phyloP scores from a whole-genome alignment of 2,329 filamentous ascomycete species.

The Penicillium sp. region DNA sequence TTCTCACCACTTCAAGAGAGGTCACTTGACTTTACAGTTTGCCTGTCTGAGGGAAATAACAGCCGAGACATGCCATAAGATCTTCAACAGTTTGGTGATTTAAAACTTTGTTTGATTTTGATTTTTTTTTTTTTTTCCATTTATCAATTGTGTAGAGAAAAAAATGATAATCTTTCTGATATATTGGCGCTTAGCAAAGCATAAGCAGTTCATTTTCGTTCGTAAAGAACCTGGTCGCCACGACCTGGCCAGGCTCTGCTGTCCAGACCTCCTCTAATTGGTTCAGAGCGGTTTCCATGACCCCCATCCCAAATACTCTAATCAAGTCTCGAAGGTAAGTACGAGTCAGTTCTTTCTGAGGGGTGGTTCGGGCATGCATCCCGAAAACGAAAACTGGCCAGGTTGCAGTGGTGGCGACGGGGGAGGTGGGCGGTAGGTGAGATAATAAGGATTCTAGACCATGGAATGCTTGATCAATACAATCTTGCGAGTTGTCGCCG shows the following conservation, averaged over 20 bases:
- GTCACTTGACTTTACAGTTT: too few relatives aligned
- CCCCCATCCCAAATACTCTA: constrained; percentile 17
- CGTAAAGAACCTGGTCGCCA: constrained; percentile 15
- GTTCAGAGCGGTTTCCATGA: constrained; percentile 16
- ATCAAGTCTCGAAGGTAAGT: constrained; percentile 12
- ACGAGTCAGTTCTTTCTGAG: constrained; percentile 8
- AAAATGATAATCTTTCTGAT: background rate
- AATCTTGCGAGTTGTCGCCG: background rate
- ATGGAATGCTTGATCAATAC: constrained; percentile 10
- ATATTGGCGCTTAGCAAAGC: constrained; percentile 10
- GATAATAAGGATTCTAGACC: constrained; percentile 9
- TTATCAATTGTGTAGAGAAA: too few relatives aligned
- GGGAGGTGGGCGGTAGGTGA: constrained; percentile 13
- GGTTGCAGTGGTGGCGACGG: constrained; percentile 16
- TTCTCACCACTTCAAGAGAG: too few relatives aligned
- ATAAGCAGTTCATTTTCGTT: constrained; percentile 13
- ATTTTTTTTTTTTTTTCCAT: too few relatives aligned
- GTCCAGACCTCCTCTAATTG: constrained; percentile 17
- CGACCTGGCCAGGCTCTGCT: constrained; percentile 1
- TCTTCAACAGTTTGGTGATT: too few relatives aligned
- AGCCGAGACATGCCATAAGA: too few relatives aligned
- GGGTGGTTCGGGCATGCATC: constrained; percentile 3
- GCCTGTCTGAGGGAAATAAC: too few relatives aligned
- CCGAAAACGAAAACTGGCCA: constrained; percentile 22
- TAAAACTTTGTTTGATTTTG: too few relatives aligned